These are phyloP conservation scores for Pontederia paniculata DNA, from an alignment of 176 grass and related monocot genomes.

Conservation along the genomic window DNA sequence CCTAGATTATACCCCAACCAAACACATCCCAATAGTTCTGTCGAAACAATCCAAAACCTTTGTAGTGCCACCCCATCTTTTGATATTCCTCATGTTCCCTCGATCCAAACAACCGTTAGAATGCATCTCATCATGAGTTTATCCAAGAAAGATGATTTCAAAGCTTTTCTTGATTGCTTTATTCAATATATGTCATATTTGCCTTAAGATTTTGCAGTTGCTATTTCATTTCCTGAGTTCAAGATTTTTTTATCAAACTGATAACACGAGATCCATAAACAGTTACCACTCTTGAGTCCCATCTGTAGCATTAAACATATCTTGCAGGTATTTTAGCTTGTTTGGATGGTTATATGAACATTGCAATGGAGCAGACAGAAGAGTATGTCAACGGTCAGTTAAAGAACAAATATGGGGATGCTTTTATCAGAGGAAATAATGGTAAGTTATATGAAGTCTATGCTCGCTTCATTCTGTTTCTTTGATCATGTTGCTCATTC, in stretches of 20 bases:
- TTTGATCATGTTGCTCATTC: neutral
- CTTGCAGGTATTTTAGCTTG: conserved; percentile 35
- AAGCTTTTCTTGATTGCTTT: no score
- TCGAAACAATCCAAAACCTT: no score
- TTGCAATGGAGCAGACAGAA: conserved; percentile 27
- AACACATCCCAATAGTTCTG: no score
- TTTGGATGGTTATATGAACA: conserved; percentile 28
- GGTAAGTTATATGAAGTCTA: neutral
- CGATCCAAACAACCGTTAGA: no score
- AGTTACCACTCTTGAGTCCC: neutral
- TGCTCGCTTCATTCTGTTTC: neutral
- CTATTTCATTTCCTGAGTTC: neutral
- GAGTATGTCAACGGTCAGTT: conserved; percentile 26
- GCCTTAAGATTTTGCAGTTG: no score
- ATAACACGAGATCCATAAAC: no score
- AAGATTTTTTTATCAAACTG: neutral
- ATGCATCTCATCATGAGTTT: no score
- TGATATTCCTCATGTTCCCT: no score
- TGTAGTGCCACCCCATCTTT: no score
- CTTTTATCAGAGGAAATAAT: conserved; percentile 44
- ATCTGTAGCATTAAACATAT: neutral
- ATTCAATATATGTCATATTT: no score
- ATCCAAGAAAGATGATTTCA: no score
- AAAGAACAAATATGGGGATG: conserved; percentile 34
- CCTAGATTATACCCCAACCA: no score